Evolutionary conservation across 2,329 filamentous ascomycete genomes (phyloP), one percentile per base, ranked within the genome.

Genomic region (Epichloe typhina): DNA sequence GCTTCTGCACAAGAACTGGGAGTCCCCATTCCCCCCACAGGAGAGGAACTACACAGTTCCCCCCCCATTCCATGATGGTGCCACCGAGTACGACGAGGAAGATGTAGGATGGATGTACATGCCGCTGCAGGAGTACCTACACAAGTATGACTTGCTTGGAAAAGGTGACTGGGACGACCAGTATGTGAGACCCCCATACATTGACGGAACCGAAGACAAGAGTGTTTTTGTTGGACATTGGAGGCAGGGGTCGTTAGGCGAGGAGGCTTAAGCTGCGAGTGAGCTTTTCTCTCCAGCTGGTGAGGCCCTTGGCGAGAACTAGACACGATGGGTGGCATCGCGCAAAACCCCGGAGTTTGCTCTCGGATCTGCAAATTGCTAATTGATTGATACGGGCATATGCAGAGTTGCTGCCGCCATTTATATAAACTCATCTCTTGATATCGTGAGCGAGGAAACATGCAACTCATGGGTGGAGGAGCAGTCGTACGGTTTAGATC

Each of bases 51-150:
- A 47, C 21, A 39, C 21, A 4, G 23, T 47, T 37, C 36, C 19
- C 36, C 15, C 46, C 13, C 46, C 46, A 7, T 47, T 31, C 13
- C 46, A 47, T 31, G 46, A 47, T 31, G 36, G 36, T 17, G 21
- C n/a, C 21, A 33, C 46, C 9, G 15, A 31, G 7, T 7, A 47
- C 37, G 9, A 15, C 5, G 37, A 47, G n/a, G 46, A 48, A 40
- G 46, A 48, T 17, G 23, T 41, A 37, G 46, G 23, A 37, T 47
- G 37, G 37, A 47, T 47, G 46, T 47, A 48, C 37, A 31, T 48
- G 46, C 37, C 46, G 9, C 37, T 48, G 37, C 4, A 33, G 5
- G 23, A 41, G 6, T 48, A 41, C 39, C 39, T 42, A 42, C 40
- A 42, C 37, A 41, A 48, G 37, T 48, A 41, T 19, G 36, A 40